Evolutionary conservation across 331 rosid genomes (phyloP), one percentile per base, ranked within the genome.

Genomic region (Pyracantha coccinea): DNA sequence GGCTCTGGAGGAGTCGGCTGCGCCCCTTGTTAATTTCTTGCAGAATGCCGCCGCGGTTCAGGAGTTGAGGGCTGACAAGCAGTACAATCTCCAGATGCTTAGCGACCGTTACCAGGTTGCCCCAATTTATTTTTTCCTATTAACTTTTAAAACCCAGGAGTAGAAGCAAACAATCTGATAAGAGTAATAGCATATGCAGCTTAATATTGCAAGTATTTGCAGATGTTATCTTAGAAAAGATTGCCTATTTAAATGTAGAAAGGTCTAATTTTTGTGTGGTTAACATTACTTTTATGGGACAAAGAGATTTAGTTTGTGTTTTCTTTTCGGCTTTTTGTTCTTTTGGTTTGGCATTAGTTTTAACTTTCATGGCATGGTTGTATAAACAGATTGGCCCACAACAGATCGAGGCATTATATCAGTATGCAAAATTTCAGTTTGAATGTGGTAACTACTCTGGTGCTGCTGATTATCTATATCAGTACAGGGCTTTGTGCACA

Each of bases 371-470:
- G 35, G 53, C n/a, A 20, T 82, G 77, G 2, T 47, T 66, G 16
- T 41, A 71, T 64, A 29, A 70, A 59, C 93, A 94, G 97, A 94
- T 94, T 68, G 99, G 97, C 65, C 84, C 96, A 14, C 89, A 88
- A 17, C 97, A 94, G 69, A 94, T 94, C 35, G 99, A 94, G 77
- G 99, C 97, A 0, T 69, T 94, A 23, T 94, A 94, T 83, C 97
- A 94, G 68, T 94, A 89, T 85, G 99, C 99, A 47, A 94, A 94
- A 28, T 94, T 94, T 81, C 99, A 94, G 76, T 94, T 94, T 68
- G 99, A 94, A 81, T 92, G 99, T 69, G 99, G 99, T 19, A 94
- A 94, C 90, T 94, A 94, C 83, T 94, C 99, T 75, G 99, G 99
- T 33, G 99, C 97, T 71, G 97, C 99, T 32, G 99, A 94, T 59